Evolutionary conservation across 495 filamentous ascomycete species (phyloP), one percentile per base, ranked within the genome.

Genomic region (Neurospora sp.): DNA sequence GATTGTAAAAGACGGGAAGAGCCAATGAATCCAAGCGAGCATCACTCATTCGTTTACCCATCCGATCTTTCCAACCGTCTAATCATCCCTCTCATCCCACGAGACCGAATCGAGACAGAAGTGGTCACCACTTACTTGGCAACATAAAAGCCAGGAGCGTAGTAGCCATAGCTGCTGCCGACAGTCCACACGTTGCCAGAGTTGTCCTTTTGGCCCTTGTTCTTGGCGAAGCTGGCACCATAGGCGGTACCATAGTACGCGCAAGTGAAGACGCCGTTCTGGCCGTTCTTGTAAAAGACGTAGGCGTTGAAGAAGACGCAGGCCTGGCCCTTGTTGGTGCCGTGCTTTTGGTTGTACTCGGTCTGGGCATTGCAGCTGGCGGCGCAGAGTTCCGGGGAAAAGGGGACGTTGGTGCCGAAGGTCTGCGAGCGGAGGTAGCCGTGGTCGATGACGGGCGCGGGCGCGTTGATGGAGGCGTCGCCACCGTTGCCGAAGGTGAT

Each of bases 271-370:
- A 75, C 71, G 4, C 48, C 71, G 27, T 72, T 41, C 18, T 14
- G 40, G n/a, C 79, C 76, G 74, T 86, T 84, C 73, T 80, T 85
- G 69, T 77, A 77, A 4, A 84, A 70, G n/a, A 86, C 73, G 68
- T 84, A 87, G 12, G 81, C 77, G 69, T 85, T 83, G 79, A 85
- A 86, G 83, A 87, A 87, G 70, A 80, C 80, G 72, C 82, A 85
- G 20, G 80, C 78, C 31, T 70, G 73, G n/a, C 78, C 81, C 11
- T 73, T 74, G 22, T 72, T 40, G 31, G 76, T 75, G 38, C 80
- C 75, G 66, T 82, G 74, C 40, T 74, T 69, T 18, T 76, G 71
- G 46, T 82, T 78, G 72, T 85, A 82, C n/a, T 76, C 76, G 14
- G 78, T 84, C 76, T 82, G 80, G n/a, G 82, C 79, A 20, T 76